Evolutionary conservation across 768 basidiomycete species (phyloP), one percentile per base, ranked within the genome.

Genomic region (Amylocystis lapponica): DNA sequence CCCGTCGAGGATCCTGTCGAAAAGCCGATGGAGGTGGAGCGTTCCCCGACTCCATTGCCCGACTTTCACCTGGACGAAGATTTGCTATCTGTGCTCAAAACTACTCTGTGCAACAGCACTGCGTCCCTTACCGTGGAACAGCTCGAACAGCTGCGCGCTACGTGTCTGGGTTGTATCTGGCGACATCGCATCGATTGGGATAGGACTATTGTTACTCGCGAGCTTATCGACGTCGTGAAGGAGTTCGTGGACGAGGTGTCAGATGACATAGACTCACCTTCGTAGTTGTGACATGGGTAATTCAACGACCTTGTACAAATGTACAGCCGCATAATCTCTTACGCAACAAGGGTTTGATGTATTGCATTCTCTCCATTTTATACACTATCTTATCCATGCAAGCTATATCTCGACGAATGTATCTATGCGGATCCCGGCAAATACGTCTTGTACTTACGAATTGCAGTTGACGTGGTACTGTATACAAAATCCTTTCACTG

Each of bases 111-210:
- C 27, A 66, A 74, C 14, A 59, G 59, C 34, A 96, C 95, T 1
- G 58, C 47, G 5, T 58, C 57, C 0, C 67, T 97, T 32, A 87
- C 71, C 20, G 72, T 97, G 38, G 96, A 99, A 58, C 81, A 95
- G 58, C 75, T 99, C 5, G 96, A 98, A 59, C 93, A 98, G 62
- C 72, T 99, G 5, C 79, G 96, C 5, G 94, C 96, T 7, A 79
- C 76, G 2, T 85, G 81, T 53, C 75, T 93, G 20, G 79, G 81
- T 31, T 69, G 69, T 38, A 72, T 97, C n/a, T 99, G 94, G 94
- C 69, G 78, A 22, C 80, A 78, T 49, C 67, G 93, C 27, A 66
- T 69, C 11, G 84, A 86, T 26, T 99, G 96, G 96, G 77, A 96
- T 56, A 72, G 94, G 35, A 74, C 78, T 52, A 63, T 57, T 5